Evolutionary conservation across 2,329 filamentous ascomycete species (phyloP).

Genomic region (Huntiella savannae): DNA sequence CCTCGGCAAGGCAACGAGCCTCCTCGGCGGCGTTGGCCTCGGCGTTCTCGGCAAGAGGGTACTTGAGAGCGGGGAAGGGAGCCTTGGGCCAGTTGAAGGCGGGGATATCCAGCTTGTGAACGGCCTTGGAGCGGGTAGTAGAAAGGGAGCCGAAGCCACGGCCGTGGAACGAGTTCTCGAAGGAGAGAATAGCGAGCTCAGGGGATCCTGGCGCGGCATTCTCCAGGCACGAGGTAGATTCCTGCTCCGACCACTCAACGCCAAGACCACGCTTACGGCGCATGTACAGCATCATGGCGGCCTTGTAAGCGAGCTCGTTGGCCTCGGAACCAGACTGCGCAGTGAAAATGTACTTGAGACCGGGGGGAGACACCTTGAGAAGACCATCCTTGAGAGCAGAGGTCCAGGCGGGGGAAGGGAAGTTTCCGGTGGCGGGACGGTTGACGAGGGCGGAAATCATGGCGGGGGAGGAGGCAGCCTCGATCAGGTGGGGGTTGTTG

Average conservation of each 20-base stretch:
- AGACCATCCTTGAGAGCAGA: constrained; percentile 61
- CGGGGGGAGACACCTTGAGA: constrained; percentile 64
- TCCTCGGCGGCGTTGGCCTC: constrained; percentile 71
- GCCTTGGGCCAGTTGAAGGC: constrained; percentile 92
- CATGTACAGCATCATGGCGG: constrained; percentile 73
- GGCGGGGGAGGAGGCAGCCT: constrained; percentile 53
- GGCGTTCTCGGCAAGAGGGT: constrained; percentile 62
- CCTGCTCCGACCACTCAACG: constrained; percentile 62
- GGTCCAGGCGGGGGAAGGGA: constrained; percentile 72
- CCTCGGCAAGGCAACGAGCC: constrained; percentile 61
- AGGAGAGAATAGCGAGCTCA: constrained; percentile 65
- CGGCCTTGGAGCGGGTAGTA: constrained; percentile 79
- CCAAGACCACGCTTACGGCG: constrained; percentile 67
- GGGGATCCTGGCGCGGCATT: constrained; percentile 64
- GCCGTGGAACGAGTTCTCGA: constrained; percentile 78
- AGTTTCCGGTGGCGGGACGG: constrained; percentile 76
- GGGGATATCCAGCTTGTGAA: constrained; percentile 88
- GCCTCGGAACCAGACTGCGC: constrained; percentile 77
- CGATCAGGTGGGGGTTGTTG: constrained; percentile 62
- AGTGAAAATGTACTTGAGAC: constrained; percentile 76
- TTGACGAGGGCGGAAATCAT: constrained; percentile 73
- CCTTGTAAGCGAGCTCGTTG: constrained; percentile 90
- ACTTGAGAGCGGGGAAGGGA: constrained; percentile 68
- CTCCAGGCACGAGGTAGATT: constrained; percentile 56
- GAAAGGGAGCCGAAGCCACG: constrained; percentile 74